Evolutionary conservation across 1,139 yeast species (phyloP).

Genomic region (Zygosaccharomyces sapae): DNA sequence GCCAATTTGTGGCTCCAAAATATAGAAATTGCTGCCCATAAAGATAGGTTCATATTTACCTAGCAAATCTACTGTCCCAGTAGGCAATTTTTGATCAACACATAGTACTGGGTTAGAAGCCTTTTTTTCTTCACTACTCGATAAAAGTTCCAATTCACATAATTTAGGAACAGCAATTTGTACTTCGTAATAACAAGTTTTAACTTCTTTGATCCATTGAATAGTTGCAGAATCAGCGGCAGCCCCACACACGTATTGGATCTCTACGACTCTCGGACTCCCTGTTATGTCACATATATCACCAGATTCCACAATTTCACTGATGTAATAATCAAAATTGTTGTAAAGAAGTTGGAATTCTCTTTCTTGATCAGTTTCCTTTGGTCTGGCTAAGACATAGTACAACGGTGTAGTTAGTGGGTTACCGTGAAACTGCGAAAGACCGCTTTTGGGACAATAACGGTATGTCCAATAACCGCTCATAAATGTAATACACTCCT

Average conservation of each 20-base stretch:
- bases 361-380: conserved; percentile 24
- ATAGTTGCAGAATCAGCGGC: conserved; percentile 35
- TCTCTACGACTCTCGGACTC: conserved; percentile 55
- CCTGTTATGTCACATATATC: conserved; percentile 70
- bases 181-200: conserved; percentile 68
- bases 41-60: conserved; percentile 25
- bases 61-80: conserved; percentile 18
- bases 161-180: conserved; percentile 55
- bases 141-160: conserved; percentile 42
- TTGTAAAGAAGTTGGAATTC: conserved; percentile 30
- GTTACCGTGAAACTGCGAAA: conserved; percentile 54
- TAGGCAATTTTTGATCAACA: conserved; percentile 5
- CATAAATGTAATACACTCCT: conserved; percentile 38
- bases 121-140: conserved; percentile 27
- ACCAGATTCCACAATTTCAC: conserved; percentile 58
- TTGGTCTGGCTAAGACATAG: conserved; percentile 47
- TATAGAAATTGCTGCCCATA: conserved; percentile 26
- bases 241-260: conserved; percentile 66
- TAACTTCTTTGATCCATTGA: conserved; percentile 54
- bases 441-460: conserved; percentile 51
- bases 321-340: conserved; percentile 44
- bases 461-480: conserved; percentile 64
- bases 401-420: conserved; percentile 32
- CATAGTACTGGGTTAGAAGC: conserved; percentile 23
- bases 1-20: conserved; percentile 17